Percentiles rank a stretch among this genome's conserved stretches.
phyloP scores from a whole-genome alignment of 139 green algal genomes.

The Picochlorum sp. region DNA sequence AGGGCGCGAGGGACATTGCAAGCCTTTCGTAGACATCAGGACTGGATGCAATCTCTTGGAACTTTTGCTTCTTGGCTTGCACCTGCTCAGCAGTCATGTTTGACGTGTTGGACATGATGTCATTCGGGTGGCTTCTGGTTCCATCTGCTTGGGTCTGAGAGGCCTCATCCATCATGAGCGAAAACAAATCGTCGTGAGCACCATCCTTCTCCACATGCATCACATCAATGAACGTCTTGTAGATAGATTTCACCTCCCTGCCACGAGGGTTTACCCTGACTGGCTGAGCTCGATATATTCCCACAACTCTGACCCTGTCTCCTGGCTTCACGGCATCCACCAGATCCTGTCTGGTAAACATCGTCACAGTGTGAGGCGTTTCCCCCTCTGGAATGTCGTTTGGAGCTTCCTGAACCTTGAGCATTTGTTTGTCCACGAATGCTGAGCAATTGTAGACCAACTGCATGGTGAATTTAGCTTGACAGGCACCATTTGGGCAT shows the following conservation, averaged over 20 bases:
- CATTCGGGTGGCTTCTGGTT: not conserved
- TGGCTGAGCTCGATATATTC: slow-evolving; percentile 72
- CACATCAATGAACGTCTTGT: slow-evolving; percentile 81
- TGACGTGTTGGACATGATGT: slow-evolving; percentile 11
- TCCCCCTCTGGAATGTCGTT: slow-evolving; percentile 96
- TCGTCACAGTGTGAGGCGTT: slow-evolving; percentile 83
- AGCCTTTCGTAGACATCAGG: slow-evolving; percentile 84
- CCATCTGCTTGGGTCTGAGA: not conserved
- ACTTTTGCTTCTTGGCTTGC: slow-evolving; percentile 20
- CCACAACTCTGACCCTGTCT: slow-evolving; percentile 65
- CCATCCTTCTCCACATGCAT: slow-evolving; percentile 79
- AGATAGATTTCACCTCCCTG: slow-evolving; percentile 39
- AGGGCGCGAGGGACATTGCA: slow-evolving; percentile 78
- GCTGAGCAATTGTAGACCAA: slow-evolving; percentile 75
- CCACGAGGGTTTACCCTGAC: slow-evolving; percentile 83
- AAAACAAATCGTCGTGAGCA: slow-evolving; percentile 40
- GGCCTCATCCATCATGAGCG: slow-evolving; percentile 10
- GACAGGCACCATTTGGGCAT: slow-evolving; percentile 53
- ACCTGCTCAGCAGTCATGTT: slow-evolving; percentile 32
- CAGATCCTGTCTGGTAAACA: slow-evolving; percentile 73
- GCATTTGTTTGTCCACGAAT: slow-evolving; percentile 88
- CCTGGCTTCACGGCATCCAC: slow-evolving; percentile 80
- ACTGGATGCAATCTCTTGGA: slow-evolving; percentile 47
- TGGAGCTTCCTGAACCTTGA: slow-evolving; percentile 82
- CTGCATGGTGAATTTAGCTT: slow-evolving; percentile 44